phyloP scores from a whole-genome alignment of 164 flowering plant species.

The Paratinospora sagittata region DNA sequence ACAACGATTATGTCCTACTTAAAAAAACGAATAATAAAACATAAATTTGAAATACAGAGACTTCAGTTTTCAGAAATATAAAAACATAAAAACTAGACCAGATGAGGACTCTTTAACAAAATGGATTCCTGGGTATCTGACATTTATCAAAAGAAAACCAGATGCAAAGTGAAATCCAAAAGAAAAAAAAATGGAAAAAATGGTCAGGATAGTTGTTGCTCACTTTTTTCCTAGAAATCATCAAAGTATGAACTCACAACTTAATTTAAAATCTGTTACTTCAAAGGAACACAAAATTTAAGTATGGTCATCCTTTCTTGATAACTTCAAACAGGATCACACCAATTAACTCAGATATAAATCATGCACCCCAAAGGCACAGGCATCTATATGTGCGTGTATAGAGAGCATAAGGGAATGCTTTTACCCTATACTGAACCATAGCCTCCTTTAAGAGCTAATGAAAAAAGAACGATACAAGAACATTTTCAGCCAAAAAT shows the following conservation, averaged over 20 bases:
- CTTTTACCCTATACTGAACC: background rate
- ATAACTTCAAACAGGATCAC: too few relatives aligned
- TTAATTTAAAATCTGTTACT: background rate
- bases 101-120: background rate
- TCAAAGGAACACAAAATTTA: background rate
- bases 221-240: background rate
- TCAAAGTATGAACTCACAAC: background rate
- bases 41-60: too few relatives aligned
- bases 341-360: background rate
- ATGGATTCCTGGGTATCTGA: background rate
- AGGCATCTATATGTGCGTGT: background rate
- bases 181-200: too few relatives aligned
- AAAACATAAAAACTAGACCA: background rate
- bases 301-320: too few relatives aligned
- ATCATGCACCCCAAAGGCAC: background rate
- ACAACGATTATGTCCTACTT: too few relatives aligned
- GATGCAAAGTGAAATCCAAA: background rate
- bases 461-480: background rate
- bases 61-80: too few relatives aligned
- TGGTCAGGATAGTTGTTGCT: too few relatives aligned
- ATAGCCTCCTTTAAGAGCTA: background rate
- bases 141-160: background rate
- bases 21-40: too few relatives aligned
- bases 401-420: background rate
- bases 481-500: too few relatives aligned